A percentile compares a stretch with the other conserved stretches of the same genome.
Evolutionary conservation across 148 eudicot species (phyloP).

Genomic region (Chenopodium quinoa): DNA sequence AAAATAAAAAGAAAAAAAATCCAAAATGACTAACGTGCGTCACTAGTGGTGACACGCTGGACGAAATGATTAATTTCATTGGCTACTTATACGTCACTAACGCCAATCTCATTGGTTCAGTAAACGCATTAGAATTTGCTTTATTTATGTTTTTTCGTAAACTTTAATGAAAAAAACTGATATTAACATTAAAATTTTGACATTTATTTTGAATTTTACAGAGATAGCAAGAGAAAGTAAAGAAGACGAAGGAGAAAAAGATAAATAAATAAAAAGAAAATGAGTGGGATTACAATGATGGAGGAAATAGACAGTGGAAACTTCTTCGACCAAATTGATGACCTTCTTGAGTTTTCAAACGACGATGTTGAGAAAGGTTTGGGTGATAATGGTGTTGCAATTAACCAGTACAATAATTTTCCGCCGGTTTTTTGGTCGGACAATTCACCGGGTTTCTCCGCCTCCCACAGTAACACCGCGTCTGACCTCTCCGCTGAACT

Average conservation of each 20-base stretch:
- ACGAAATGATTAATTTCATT: background rate
- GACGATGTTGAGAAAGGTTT: constrained; percentile 42
- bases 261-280: background rate
- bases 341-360: constrained; percentile 60
- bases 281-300: constrained; percentile 35
- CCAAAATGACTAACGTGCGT: background rate
- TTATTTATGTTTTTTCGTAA: background rate
- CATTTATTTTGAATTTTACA: background rate
- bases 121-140: background rate
- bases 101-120: background rate
- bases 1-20: background rate
- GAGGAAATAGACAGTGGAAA: constrained; percentile 57
- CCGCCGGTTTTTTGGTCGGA: constrained; percentile 44
- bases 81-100: background rate
- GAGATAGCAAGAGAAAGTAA: background rate
- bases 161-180: background rate
- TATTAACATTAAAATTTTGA: background rate
- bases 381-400: constrained; percentile 5
- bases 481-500: constrained; percentile 72
- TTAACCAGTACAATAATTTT: constrained; percentile 17
- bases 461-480: constrained; percentile 27
- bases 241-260: background rate
- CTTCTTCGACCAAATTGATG: constrained; percentile 65
- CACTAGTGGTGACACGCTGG: background rate
- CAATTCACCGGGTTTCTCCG: constrained; percentile 40